Conservation (phyloP, 371 early-diverging fungal species). For the Coemansia linderi region DNA sequence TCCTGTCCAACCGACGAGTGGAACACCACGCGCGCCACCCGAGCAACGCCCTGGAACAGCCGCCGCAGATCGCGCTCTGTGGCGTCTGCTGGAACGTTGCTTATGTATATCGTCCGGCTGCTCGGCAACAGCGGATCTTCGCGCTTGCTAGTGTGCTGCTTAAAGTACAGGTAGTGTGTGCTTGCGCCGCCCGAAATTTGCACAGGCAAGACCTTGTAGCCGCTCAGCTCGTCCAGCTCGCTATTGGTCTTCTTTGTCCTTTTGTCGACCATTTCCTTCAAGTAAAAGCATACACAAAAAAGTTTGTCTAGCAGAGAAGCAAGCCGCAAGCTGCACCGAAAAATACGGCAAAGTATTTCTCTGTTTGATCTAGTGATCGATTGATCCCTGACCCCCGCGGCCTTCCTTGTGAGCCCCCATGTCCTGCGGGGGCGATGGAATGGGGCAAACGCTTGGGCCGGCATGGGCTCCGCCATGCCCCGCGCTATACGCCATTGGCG, state of each 20-base stretch:
- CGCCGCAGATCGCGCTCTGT: constrained; percentile 71
- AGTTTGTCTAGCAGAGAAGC: background rate
- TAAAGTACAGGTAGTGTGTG: constrained; percentile 72
- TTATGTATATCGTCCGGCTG: constrained; percentile 76
- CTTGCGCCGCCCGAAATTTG: constrained; percentile 30
- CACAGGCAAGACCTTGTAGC: constrained; percentile 64
- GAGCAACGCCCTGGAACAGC: constrained; percentile 72
- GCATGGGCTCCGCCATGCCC: background rate
- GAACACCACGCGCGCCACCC: constrained; percentile 66
- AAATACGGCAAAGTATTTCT: background rate
- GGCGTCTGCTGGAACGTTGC: constrained; percentile 82
- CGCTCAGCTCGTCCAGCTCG: constrained; percentile 58
- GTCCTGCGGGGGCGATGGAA: background rate
- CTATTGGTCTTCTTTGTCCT: constrained; percentile 21
- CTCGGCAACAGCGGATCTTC: constrained; percentile 58
- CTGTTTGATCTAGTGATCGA: background rate
- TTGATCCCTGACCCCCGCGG: background rate
- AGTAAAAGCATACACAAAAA: constrained; percentile 1
- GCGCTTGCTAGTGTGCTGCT: constrained; percentile 67
- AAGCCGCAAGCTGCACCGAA: background rate
- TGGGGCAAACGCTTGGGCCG: background rate
- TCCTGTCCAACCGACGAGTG: constrained; percentile 54
- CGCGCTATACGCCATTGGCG: background rate
- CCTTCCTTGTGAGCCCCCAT: background rate
- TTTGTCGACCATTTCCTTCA: constrained; percentile 20